Percentiles rank a stretch among this genome's conserved stretches.
Conservation (phyloP, 805 yeast species). For the Limtongia smithiae region DNA sequence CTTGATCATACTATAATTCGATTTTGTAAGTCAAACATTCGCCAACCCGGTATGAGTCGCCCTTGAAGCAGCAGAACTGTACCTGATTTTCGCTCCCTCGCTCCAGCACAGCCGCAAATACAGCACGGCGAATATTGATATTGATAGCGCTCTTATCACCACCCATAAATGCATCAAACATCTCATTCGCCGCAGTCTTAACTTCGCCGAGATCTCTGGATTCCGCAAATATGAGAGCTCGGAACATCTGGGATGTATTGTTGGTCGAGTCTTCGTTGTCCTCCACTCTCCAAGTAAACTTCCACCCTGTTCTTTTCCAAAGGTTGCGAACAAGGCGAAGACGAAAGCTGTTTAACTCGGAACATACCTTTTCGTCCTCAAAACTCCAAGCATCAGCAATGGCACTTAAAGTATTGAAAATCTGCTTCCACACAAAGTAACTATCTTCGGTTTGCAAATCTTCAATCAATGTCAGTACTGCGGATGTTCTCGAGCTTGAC, state of each 20-base stretch:
- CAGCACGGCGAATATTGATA: conserved; percentile 65
- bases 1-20: too few species aligned
- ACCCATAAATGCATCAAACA: conserved; percentile 51
- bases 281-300: conserved; percentile 54
- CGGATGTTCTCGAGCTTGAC: conserved; percentile 46
- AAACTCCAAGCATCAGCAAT: conserved; percentile 47
- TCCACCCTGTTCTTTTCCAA: conserved; percentile 60
- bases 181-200: conserved; percentile 36
- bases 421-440: conserved; percentile 55
- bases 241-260: conserved; percentile 72
- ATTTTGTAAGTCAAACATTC: too few species aligned
- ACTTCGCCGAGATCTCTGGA: conserved; percentile 38
- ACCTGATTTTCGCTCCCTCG: conserved; percentile 56
- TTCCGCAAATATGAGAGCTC: conserved; percentile 48
- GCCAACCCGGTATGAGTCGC: too few species aligned
- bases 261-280: too few species aligned
- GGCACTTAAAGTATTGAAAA: conserved; percentile 42
- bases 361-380: conserved; percentile 43
- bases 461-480: conserved; percentile 48
- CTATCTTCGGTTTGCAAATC: conserved; percentile 51
- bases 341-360: conserved; percentile 45
- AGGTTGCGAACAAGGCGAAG: conserved; percentile 55
- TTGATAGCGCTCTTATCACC: conserved; percentile 70
- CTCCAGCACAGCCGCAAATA: conserved; percentile 64
- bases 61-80: conserved; percentile 71